These are phyloP conservation scores for Neurospora discreta DNA, from an alignment of 495 filamentous ascomycete species.

Conservation along the genomic window DNA sequence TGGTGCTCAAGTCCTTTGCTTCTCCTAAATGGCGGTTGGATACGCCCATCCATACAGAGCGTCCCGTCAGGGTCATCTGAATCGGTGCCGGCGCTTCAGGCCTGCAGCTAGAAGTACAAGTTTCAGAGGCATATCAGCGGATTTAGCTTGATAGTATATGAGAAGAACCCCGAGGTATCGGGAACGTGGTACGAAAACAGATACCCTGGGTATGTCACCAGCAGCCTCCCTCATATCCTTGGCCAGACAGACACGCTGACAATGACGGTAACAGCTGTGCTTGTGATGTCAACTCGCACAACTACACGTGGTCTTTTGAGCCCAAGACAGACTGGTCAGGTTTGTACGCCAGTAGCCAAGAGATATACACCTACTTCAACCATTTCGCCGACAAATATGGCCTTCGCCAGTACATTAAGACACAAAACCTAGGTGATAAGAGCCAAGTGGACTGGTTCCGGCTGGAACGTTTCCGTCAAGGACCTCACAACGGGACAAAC, in stretches of 20 bases:
- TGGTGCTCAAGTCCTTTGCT: background rate
- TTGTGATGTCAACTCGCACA: constrained; percentile 9
- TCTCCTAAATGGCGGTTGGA: background rate
- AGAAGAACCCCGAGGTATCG: background rate
- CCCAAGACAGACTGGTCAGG: constrained; percentile 30
- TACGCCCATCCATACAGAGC: background rate
- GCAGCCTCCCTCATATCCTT: background rate
- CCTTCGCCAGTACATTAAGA: constrained; percentile 22
- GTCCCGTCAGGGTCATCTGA: constrained; percentile 6
- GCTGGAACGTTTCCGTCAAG: background rate
- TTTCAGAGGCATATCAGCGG: constrained; percentile 8
- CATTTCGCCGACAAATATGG: constrained; percentile 21
- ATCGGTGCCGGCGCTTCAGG: constrained; percentile 24
- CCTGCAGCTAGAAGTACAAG: constrained; percentile 16
- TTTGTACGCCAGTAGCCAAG: constrained; percentile 20
- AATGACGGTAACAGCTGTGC: background rate
- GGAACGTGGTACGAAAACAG: background rate
- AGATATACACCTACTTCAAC: constrained; percentile 26
- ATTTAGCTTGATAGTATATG: background rate
- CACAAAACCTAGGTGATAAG: constrained; percentile 19
- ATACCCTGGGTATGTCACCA: background rate
- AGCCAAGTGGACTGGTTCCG: constrained; percentile 15
- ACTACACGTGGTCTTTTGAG: constrained; percentile 27
- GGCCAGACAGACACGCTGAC: background rate
- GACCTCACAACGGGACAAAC: background rate